Conservation (phyloP, 2,329 filamentous ascomycete genomes). For the Dryadomyces quercus-mongolicae region DNA sequence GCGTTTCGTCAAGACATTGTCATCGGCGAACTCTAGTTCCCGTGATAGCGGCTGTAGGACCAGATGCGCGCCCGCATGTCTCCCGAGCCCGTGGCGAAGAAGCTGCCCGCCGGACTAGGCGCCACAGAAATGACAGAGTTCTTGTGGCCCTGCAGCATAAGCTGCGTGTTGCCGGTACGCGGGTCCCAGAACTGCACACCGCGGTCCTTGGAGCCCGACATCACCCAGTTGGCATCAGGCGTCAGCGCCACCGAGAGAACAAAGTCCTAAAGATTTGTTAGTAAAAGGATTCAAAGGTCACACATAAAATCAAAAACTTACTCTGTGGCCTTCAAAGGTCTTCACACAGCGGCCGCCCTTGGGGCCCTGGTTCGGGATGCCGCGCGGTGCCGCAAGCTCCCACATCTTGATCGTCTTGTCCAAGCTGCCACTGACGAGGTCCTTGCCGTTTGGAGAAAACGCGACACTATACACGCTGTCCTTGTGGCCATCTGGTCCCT, state of each 20-base stretch:
- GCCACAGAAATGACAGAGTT: slow-evolving; percentile 98
- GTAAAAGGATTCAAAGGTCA: not conserved
- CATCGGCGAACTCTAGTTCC: not conserved
- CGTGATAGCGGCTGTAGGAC: slow-evolving; percentile 51
- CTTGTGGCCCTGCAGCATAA: slow-evolving; percentile 98
- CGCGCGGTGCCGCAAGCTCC: slow-evolving; percentile 69
- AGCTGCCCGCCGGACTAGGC: slow-evolving; percentile 74
- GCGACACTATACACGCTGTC: slow-evolving; percentile 95
- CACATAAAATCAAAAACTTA: slow-evolving; percentile 26
- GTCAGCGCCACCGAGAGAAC: slow-evolving; percentile 92
- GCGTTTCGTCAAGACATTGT: not conserved
- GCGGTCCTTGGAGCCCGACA: slow-evolving; percentile 93
- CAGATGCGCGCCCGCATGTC: slow-evolving; percentile 98
- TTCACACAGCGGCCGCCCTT: slow-evolving; percentile 90
- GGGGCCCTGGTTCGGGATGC: slow-evolving; percentile 51
- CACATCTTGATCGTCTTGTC: slow-evolving; percentile 99
- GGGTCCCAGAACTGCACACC: slow-evolving; percentile 99
- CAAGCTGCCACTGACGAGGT: slow-evolving; percentile 85
- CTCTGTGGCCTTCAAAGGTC: slow-evolving; percentile 94
- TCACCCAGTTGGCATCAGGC: slow-evolving; percentile 87
- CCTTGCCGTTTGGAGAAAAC: slow-evolving; percentile 85
- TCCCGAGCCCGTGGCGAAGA: slow-evolving; percentile 92
- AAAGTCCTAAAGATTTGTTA: slow-evolving; percentile 58
- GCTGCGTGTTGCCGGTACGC: slow-evolving; percentile 79
- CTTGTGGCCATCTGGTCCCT: slow-evolving; percentile 89